Base-by-base conservation (phyloP, 768 basidiomycete species). In the Mycena pura region DNA sequence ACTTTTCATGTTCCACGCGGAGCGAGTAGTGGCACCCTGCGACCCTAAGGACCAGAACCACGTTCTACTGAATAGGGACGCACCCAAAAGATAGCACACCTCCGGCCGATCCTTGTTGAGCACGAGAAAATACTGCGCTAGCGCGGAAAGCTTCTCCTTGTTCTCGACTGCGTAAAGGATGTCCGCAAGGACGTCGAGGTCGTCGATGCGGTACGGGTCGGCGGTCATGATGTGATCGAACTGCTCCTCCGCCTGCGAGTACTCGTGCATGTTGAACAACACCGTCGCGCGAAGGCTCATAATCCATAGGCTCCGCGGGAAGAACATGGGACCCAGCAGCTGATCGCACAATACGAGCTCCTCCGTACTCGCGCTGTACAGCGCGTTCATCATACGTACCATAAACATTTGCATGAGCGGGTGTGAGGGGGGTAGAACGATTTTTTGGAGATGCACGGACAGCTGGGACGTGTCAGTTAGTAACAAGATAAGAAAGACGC, bases 101-200 rank as follows among this genome's bases (percentile, higher is more conserved):
- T 93, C 91, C 8, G 91, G 91, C 22, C 92, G 79, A 71, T 90
- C 85, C 65, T 87, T 84, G 65, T 92, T 88, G 8, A 91, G 78
- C 43, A 82, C 77, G 25, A 88, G 81, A 70, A 88, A 91, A 55
- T 86, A 84, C 41, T 90, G 88, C 10, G 91, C 91, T 19, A 93
- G 79, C 64, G 84, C 84, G 11, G 88, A 86, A 15, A 93, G 79
- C 66, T 89, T 88, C 31, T 85, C 75, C 38, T 84, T 82, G 63
- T 90, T 89, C 67, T 89, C 86, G 47, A 86, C 86, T 0, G 91
- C 88, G 69, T 92, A 93, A 17, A 93, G 81, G 68, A 93, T 91
- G 69, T 93, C 91, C 40, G 89, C 90, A 69, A 87, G 89, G 24
- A 90, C 82, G 68, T 93, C 92, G 63, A 93, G 82, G 64, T 91